Percentiles rank a stretch among this genome's conserved stretches.
These are phyloP conservation scores for Cornus florida DNA, from an alignment of 148 eudicot species.

Conservation along the genomic window DNA sequence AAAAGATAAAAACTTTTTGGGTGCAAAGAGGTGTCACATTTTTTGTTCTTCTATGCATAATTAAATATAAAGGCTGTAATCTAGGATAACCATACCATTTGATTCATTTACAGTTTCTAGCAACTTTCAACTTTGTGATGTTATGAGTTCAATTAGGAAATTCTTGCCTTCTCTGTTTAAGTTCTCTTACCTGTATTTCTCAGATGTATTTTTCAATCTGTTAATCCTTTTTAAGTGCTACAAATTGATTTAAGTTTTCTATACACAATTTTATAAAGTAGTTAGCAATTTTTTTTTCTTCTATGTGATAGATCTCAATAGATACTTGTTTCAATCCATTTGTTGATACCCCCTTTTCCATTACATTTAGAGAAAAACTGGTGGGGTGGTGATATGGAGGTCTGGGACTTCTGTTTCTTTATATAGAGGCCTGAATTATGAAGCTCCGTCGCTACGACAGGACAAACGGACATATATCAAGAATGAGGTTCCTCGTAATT, in stretches of 20 bases:
- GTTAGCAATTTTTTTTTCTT: not conserved
- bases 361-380: constrained; percentile 80
- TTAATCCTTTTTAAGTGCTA: not conserved
- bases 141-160: not conserved
- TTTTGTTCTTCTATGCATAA: not conserved
- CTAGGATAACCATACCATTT: not conserved
- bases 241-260: not conserved
- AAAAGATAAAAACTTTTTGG: not conserved
- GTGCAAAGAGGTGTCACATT: not conserved
- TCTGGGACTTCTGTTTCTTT: constrained; percentile 84
- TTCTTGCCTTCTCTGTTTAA: not conserved
- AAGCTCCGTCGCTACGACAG: constrained; percentile 41
- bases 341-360: constrained; percentile 22
- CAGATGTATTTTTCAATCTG: not conserved
- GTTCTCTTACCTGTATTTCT: not conserved
- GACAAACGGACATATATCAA: constrained; percentile 36
- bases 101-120: not conserved
- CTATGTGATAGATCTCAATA: not conserved
- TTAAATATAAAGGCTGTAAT: not conserved
- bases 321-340: constrained; percentile 8
- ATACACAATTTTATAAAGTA: no score
- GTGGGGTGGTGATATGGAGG: constrained; percentile 96
- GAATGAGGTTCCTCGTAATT: constrained; percentile 21
- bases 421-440: constrained; percentile 82
- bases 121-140: not conserved